phyloP scores from a whole-genome alignment of 2,329 filamentous ascomycete genomes.

The Xylaria sp. region DNA sequence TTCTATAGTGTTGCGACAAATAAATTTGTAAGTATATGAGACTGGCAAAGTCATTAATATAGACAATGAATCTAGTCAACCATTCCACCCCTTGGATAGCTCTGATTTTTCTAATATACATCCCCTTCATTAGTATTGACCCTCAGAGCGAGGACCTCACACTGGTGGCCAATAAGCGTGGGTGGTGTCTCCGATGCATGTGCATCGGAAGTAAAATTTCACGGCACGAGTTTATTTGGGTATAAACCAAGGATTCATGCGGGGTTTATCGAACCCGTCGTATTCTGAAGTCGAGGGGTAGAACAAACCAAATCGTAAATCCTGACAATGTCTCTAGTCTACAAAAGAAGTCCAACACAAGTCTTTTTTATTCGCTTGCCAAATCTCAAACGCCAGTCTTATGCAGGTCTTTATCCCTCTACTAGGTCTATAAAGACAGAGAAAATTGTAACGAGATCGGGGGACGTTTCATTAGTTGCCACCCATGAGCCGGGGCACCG shows the following conservation, averaged over 20 bases:
- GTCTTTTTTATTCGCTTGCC: conserved; percentile 40
- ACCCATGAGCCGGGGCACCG: conserved; percentile 62
- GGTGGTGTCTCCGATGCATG: neutral
- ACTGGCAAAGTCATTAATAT: neutral
- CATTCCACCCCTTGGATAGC: neutral
- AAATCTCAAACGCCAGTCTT: conserved; percentile 46
- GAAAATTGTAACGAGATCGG: conserved; percentile 29
- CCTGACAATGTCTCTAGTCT: conserved; percentile 33
- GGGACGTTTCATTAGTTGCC: conserved; percentile 44
- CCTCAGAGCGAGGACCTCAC: neutral
- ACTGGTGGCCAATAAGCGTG: neutral
- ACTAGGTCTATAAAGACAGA: conserved; percentile 40
- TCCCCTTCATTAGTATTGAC: conserved; percentile 1
- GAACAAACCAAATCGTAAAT: conserved; percentile 37
- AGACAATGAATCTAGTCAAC: neutral
- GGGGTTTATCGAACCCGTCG: conserved; percentile 27
- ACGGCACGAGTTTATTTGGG: conserved; percentile 15
- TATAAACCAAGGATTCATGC: conserved; percentile 15
- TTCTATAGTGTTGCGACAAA: neutral
- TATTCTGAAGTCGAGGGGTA: conserved; percentile 34
- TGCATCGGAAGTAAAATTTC: neutral
- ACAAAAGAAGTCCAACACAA: conserved; percentile 40
- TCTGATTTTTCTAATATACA: neutral
- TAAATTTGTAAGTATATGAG: neutral
- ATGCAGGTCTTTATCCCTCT: conserved; percentile 44